Conservation (phyloP, 1,284 basidiomycete genomes). For the Ustilago loliicola region DNA sequence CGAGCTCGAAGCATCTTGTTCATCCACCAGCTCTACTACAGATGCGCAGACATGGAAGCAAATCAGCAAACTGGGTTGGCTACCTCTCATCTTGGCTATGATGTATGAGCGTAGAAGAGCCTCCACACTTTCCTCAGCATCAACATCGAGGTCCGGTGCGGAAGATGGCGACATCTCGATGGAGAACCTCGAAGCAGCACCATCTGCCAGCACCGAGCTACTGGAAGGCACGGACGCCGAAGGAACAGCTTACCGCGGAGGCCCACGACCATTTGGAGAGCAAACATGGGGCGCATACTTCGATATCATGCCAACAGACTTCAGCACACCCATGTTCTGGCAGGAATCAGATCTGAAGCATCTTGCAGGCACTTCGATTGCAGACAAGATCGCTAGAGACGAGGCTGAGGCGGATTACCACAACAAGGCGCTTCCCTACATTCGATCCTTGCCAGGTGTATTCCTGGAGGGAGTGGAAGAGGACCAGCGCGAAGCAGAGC, state of each 20-base stretch:
- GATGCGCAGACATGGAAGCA: slow-evolving; percentile 30
- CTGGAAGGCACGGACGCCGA: slow-evolving; percentile 40
- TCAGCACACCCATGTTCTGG: slow-evolving; percentile 97
- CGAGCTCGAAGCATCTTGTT: slow-evolving; percentile 23
- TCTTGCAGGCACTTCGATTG: slow-evolving; percentile 84
- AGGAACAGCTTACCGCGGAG: slow-evolving; percentile 13
- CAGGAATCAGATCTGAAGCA: slow-evolving; percentile 79
- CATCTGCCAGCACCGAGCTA: background rate
- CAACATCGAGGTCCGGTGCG: background rate
- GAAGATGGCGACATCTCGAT: slow-evolving; percentile 51
- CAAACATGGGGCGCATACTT: slow-evolving; percentile 63
- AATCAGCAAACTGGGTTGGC: slow-evolving; percentile 77
- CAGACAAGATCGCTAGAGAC: slow-evolving; percentile 87
- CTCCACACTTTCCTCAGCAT: background rate
- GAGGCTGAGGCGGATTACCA: slow-evolving; percentile 84
- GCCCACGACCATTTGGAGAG: slow-evolving; percentile 24
- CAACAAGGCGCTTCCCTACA: slow-evolving; percentile 69
- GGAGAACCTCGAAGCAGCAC: slow-evolving; percentile 23
- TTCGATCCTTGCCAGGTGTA: slow-evolving; percentile 61
- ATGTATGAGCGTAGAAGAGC: slow-evolving; percentile 83
- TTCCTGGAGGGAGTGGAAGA: slow-evolving; percentile 48
- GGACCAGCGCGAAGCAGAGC: slow-evolving; percentile 20
- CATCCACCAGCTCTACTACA: slow-evolving; percentile 1
- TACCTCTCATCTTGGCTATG: slow-evolving; percentile 88
- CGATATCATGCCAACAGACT: slow-evolving; percentile 77